Evolutionary conservation across 176 grass and related monocot species (phyloP).

Genomic region (Avena sativa): DNA sequence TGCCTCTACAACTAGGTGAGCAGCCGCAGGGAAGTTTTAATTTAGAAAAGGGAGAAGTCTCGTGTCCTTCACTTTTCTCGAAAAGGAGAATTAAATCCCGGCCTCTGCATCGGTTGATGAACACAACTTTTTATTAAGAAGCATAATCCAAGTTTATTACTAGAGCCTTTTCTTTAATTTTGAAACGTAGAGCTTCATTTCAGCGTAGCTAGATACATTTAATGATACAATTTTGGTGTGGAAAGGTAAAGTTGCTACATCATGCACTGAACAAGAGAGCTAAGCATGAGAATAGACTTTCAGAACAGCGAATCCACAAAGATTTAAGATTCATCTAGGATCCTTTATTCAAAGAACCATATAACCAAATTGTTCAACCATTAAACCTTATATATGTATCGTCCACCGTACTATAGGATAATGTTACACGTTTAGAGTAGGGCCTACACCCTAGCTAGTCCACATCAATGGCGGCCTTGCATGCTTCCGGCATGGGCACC

Average conservation of each 20-base stretch:
- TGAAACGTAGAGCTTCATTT: background rate
- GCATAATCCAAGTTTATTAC: no score
- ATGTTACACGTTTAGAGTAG: background rate
- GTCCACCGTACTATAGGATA: background rate
- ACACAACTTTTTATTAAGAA: no score
- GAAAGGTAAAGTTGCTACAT: background rate
- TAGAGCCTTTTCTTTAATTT: background rate
- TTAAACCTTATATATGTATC: background rate
- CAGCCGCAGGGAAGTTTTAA: no score
- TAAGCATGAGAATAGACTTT: background rate
- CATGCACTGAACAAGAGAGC: background rate
- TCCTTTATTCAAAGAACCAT: background rate
- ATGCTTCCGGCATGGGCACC: background rate
- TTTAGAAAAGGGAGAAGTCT: background rate
- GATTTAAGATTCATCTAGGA: background rate
- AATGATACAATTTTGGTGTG: background rate
- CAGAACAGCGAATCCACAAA: background rate
- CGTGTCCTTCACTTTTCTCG: background rate
- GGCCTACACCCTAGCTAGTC: background rate
- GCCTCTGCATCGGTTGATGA: no score
- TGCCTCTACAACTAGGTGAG: background rate
- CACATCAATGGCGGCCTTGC: slow-evolving; percentile 17
- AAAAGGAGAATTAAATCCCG: no score
- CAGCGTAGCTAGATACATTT: background rate
- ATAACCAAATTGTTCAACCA: background rate